Evolutionary conservation across 2,329 filamentous ascomycete species (phyloP).

Genomic region (Penicillium sp.): DNA sequence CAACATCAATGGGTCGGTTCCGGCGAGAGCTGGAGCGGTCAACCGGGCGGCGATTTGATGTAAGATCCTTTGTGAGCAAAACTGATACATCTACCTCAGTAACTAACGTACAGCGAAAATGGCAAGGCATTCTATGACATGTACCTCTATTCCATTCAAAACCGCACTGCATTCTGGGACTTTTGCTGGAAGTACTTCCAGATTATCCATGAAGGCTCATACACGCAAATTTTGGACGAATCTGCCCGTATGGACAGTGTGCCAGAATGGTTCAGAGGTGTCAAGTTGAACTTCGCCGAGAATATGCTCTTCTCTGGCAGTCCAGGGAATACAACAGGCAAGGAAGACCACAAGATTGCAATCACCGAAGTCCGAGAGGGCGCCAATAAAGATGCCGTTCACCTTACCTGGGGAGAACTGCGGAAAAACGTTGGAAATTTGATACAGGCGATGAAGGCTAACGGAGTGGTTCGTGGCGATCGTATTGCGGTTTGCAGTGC

Average conservation of each 20-base stretch:
- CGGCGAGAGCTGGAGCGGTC: slow-evolving; percentile 15
- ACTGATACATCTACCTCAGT: not conserved
- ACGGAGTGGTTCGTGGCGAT: slow-evolving; percentile 70
- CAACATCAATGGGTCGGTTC: slow-evolving; percentile 23
- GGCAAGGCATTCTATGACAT: slow-evolving; percentile 60
- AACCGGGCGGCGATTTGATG: slow-evolving; percentile 16
- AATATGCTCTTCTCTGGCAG: slow-evolving; percentile 67
- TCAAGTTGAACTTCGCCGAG: slow-evolving; percentile 75
- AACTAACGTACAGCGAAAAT: not conserved
- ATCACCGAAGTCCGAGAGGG: slow-evolving; percentile 62
- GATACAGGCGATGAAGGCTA: slow-evolving; percentile 64
- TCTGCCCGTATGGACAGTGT: slow-evolving; percentile 67
- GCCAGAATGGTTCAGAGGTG: slow-evolving; percentile 75
- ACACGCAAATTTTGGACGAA: slow-evolving; percentile 66
- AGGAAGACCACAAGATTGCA: slow-evolving; percentile 71
- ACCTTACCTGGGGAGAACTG: slow-evolving; percentile 69
- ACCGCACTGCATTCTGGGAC: slow-evolving; percentile 65
- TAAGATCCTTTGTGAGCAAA: not conserved
- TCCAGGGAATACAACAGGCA: slow-evolving; percentile 52
- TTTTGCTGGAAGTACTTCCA: slow-evolving; percentile 61
- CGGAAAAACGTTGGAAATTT: slow-evolving; percentile 59
- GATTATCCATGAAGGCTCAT: slow-evolving; percentile 64
- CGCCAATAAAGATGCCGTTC: slow-evolving; percentile 28
- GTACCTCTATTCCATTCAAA: slow-evolving; percentile 66
- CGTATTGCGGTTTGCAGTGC: slow-evolving; percentile 72